Evolutionary conservation across 2,329 filamentous ascomycete genomes (phyloP).

Genomic region (Trichoderma citrinoviride): DNA sequence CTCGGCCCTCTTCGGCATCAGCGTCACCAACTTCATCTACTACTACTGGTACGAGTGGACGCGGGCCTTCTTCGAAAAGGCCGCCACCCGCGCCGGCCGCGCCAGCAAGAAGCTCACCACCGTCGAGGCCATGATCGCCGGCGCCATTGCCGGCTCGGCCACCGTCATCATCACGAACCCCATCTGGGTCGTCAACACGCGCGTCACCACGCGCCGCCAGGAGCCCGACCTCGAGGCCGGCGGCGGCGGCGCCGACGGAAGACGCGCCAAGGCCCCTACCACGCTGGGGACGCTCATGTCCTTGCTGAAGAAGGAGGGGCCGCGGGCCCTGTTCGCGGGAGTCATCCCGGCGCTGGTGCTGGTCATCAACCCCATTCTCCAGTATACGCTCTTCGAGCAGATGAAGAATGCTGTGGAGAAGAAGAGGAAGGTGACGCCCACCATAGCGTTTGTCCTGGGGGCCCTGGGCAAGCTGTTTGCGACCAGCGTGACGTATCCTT

Average conservation of each 20-base stretch:
- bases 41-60: constrained; percentile 99
- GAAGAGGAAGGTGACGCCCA: constrained; percentile 70
- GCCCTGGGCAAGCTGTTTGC: constrained; percentile 93
- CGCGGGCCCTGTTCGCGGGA: constrained; percentile 81
- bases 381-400: constrained; percentile 99
- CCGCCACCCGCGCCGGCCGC: constrained; percentile 69
- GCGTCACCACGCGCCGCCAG: constrained; percentile 87
- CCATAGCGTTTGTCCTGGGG: constrained; percentile 85
- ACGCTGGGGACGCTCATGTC: constrained; percentile 79
- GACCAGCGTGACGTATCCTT: constrained; percentile 92
- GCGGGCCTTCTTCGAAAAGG: constrained; percentile 77
- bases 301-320: constrained; percentile 80
- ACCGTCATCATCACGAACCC: constrained; percentile 97
- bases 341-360: constrained; percentile 90
- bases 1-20: constrained; percentile 94
- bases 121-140: constrained; percentile 89
- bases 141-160: constrained; percentile 87
- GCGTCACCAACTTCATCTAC: constrained; percentile 98
- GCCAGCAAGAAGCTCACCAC: constrained; percentile 82
- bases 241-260: constrained; percentile 33
- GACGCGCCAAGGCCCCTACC: constrained; percentile 54
- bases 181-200: constrained; percentile 98
- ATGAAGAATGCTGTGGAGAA: constrained; percentile 87
- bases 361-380: constrained; percentile 96
- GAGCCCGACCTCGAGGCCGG: constrained; percentile 45